These are phyloP conservation scores for Chionographis japonica DNA, from an alignment of 106 monocot species.

Conservation along the genomic window DNA sequence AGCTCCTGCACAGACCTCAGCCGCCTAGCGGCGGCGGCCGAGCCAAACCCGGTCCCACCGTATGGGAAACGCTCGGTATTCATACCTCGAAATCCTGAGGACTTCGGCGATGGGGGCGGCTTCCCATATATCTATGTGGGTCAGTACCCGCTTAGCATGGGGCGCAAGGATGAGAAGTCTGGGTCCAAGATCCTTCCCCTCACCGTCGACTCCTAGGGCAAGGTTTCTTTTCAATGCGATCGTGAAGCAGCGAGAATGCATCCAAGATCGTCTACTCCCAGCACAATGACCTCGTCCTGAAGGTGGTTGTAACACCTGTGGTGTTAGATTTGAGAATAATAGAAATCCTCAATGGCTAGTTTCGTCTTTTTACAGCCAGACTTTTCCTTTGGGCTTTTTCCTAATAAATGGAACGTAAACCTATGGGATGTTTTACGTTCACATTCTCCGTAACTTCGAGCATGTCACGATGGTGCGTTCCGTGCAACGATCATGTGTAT, in stretches of 20 bases:
- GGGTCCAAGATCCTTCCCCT: conserved; percentile 81
- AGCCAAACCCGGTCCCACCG: too few relatives aligned
- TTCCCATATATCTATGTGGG: conserved; percentile 95
- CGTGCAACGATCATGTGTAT: too few relatives aligned
- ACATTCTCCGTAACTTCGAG: too few relatives aligned
- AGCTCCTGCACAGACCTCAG: conserved; percentile 26
- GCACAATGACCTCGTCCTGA: conserved; percentile 86
- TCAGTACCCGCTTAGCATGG: conserved; percentile 94
- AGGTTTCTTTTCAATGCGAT: conserved; percentile 81
- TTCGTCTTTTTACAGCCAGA: too few relatives aligned
- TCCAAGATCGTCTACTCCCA: conserved; percentile 85
- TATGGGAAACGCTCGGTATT: conserved; percentile 93
- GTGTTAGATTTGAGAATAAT: too few relatives aligned
- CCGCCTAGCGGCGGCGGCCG: not conserved
- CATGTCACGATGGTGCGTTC: too few relatives aligned
- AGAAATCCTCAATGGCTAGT: too few relatives aligned
- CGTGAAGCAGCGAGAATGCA: conserved; percentile 79
- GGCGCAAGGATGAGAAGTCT: conserved; percentile 70
- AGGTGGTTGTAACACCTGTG: too few relatives aligned
- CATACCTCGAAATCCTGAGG: conserved; percentile 72
- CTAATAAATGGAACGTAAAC: too few relatives aligned
- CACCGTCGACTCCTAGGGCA: conserved; percentile 88
- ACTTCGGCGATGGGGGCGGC: conserved; percentile 98
- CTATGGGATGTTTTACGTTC: too few relatives aligned
- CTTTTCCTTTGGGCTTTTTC: too few relatives aligned